These are phyloP conservation scores for Cordyceps farinosa DNA, from an alignment of 2,329 filamentous ascomycete species.

Conservation along the genomic window DNA sequence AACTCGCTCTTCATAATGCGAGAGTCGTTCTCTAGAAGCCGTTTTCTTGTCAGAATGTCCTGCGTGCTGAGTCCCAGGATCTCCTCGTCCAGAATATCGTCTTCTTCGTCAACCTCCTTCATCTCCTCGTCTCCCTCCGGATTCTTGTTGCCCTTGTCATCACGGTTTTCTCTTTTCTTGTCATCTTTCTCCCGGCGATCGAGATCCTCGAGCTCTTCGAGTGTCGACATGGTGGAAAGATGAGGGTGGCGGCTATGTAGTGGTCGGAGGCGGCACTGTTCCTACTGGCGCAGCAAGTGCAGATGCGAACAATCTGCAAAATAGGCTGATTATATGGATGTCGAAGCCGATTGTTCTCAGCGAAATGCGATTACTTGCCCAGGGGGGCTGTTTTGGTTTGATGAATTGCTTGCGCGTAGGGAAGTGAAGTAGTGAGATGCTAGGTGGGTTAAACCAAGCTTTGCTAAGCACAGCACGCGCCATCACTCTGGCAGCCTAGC, in stretches of 20 bases:
- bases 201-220: constrained; percentile 88
- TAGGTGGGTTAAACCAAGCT: not conserved
- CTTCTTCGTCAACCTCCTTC: constrained; percentile 71
- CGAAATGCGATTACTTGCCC: not conserved
- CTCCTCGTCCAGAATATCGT: constrained; percentile 82
- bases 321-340: not conserved
- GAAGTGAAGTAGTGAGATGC: constrained; percentile 14
- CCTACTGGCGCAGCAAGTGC: not conserved
- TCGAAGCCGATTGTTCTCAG: not conserved
- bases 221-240: constrained; percentile 68
- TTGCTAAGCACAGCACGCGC: constrained; percentile 16
- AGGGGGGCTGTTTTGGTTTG: constrained; percentile 1
- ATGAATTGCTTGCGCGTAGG: constrained; percentile 9
- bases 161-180: constrained; percentile 42
- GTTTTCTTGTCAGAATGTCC: constrained; percentile 87
- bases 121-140: constrained; percentile 79
- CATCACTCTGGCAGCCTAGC: constrained; percentile 16
- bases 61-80: constrained; percentile 89
- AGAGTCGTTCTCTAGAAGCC: constrained; percentile 94
- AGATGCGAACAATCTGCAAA: not conserved
- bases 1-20: constrained; percentile 98
- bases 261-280: not conserved
- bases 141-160: constrained; percentile 40
- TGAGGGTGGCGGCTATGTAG: not conserved
- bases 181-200: constrained; percentile 77